These are phyloP conservation scores for Boletus hoseneyae DNA, from an alignment of 1,284 basidiomycete species.

Conservation along the genomic window DNA sequence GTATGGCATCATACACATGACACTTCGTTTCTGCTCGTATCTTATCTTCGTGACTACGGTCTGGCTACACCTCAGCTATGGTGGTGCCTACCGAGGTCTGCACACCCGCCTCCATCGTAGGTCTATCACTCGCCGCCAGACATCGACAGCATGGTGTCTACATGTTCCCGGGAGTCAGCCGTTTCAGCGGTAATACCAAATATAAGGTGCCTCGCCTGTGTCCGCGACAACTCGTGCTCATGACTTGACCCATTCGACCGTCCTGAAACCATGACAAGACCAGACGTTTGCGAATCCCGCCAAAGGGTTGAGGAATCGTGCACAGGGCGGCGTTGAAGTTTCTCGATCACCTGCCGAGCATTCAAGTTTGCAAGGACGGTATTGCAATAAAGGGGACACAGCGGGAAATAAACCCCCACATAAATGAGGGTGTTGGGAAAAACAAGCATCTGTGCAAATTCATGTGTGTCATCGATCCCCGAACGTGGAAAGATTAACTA, in stretches of 20 bases:
- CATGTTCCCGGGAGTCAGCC: background rate
- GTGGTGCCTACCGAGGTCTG: conserved; percentile 2
- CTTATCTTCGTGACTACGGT: background rate
- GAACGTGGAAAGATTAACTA: background rate
- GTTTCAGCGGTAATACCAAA: background rate
- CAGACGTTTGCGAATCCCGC: conserved; percentile 1
- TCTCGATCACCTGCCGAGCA: conserved; percentile 16
- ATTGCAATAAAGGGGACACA: conserved; percentile 33
- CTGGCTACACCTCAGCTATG: background rate
- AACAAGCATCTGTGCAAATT: conserved; percentile 13
- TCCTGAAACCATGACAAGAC: background rate
- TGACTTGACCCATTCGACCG: background rate
- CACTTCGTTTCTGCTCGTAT: background rate
- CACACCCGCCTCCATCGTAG: conserved; percentile 11
- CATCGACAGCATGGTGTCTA: conserved; percentile 12
- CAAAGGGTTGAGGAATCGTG: conserved; percentile 9
- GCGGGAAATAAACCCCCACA: conserved; percentile 25
- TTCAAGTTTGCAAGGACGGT: conserved; percentile 33
- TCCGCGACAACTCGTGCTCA: conserved; percentile 4
- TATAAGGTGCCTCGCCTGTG: conserved; percentile 1
- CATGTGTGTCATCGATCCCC: background rate
- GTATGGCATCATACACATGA: background rate
- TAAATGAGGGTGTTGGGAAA: conserved; percentile 18
- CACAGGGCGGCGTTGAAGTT: conserved; percentile 7
- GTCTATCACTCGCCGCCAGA: background rate